Conservation (phyloP, 75 land plant species). For the Azolla pinnata region DNA sequence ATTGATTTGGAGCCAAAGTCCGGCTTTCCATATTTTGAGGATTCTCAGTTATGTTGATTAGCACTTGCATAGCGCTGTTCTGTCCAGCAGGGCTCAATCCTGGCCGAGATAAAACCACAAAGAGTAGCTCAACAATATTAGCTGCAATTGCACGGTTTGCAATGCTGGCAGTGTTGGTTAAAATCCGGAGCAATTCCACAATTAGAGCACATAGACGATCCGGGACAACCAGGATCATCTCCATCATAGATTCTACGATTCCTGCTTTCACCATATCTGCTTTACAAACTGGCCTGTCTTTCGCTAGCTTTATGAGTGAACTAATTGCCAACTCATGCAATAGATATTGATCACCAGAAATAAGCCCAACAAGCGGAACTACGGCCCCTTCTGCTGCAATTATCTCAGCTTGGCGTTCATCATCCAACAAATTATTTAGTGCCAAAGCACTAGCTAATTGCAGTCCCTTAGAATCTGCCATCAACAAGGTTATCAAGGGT, state of each 20-base stretch:
- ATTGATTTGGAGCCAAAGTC: slow-evolving; percentile 25
- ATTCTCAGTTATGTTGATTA: slow-evolving; percentile 36
- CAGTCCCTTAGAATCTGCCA: slow-evolving; percentile 12
- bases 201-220: slow-evolving; percentile 32
- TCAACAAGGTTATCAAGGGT: slow-evolving; percentile 26
- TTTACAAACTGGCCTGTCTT: slow-evolving; percentile 38
- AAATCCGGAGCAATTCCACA: slow-evolving; percentile 32
- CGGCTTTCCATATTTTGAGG: slow-evolving; percentile 21
- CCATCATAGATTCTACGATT: slow-evolving; percentile 29
- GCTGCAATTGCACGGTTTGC: slow-evolving; percentile 34
- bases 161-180: slow-evolving; percentile 42
- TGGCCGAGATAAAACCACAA: slow-evolving; percentile 19
- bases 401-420: slow-evolving; percentile 40
- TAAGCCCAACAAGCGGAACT: slow-evolving; percentile 26
- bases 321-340: slow-evolving; percentile 37
- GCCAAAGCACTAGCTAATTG: slow-evolving; percentile 38
- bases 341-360: slow-evolving; percentile 21
- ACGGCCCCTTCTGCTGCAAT: slow-evolving; percentile 42
- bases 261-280: slow-evolving; percentile 48
- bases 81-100: slow-evolving; percentile 45
- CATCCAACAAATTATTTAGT: slow-evolving; percentile 35
- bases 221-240: slow-evolving; percentile 21
- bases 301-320: slow-evolving; percentile 33
- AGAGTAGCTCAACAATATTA: slow-evolving; percentile 32
- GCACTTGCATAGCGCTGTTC: slow-evolving; percentile 36